phyloP scores from a whole-genome alignment of 1,139 yeast species.

The Kodamaea fungicola region DNA sequence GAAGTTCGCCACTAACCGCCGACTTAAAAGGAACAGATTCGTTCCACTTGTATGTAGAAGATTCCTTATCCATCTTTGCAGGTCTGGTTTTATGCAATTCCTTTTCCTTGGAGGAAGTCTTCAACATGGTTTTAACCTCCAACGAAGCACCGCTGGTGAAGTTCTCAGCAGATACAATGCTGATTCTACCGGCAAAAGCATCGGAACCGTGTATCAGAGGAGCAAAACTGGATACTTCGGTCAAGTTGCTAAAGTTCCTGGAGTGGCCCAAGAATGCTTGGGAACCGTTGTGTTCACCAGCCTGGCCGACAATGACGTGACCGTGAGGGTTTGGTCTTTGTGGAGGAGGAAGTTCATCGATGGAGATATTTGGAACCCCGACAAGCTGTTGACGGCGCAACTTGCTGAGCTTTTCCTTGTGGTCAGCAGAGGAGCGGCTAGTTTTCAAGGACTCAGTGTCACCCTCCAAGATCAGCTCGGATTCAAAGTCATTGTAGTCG shows the following conservation, averaged over 20 bases:
- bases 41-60: constrained; percentile 50
- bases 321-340: constrained; percentile 25
- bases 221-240: constrained; percentile 35
- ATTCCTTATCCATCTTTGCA: constrained; percentile 45
- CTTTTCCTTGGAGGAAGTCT: constrained; percentile 51
- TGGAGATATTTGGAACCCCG: constrained; percentile 35
- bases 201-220: constrained; percentile 30
- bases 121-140: constrained; percentile 51
- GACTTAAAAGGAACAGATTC: constrained; percentile 71
- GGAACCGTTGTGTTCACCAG: constrained; percentile 5
- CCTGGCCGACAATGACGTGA: constrained; percentile 3
- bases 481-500: constrained; percentile 5
- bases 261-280: constrained; percentile 18
- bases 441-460: neutral
- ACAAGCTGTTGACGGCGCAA: constrained; percentile 5
- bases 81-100: constrained; percentile 65
- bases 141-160: constrained; percentile 21
- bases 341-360: constrained; percentile 39
- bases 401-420: constrained; percentile 11
- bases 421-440: constrained; percentile 16
- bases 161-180: constrained; percentile 43
- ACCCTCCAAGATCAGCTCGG: constrained; percentile 1
- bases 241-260: constrained; percentile 24
- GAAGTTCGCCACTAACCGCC: constrained; percentile 53
- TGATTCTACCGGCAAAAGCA: constrained; percentile 53